Percentiles rank a stretch among this genome's conserved stretches.
phyloP scores from a whole-genome alignment of 73 alveolate species.

The Tetrahymena thermophila region DNA sequence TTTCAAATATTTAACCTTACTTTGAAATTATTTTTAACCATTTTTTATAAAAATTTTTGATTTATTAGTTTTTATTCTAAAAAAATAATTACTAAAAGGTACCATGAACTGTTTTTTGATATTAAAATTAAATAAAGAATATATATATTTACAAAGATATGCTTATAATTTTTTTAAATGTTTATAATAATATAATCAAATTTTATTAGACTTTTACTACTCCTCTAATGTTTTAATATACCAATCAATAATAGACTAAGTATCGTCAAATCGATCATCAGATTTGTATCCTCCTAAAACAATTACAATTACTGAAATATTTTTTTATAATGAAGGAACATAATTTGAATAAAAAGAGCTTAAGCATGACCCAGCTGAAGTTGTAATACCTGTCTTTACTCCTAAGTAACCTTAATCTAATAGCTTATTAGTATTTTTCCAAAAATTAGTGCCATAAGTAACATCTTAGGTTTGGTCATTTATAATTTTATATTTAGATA shows the following conservation, averaged over 20 bases:
- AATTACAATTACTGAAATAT: neutral
- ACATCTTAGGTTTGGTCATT: constrained; percentile 20
- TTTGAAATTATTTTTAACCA: too few relatives aligned
- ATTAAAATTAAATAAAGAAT: too few relatives aligned
- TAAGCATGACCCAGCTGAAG: constrained; percentile 59
- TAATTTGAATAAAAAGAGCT: constrained; percentile 27
- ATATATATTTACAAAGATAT: neutral
- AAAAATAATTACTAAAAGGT: too few relatives aligned
- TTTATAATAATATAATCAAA: neutral
- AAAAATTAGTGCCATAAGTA: constrained; percentile 51
- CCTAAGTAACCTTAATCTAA: constrained; percentile 50
- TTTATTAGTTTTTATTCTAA: too few relatives aligned
- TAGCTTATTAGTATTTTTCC: constrained; percentile 61
- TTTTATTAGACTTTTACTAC: neutral
- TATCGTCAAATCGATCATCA: neutral
- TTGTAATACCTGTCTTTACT: constrained; percentile 63
- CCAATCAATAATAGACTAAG: neutral
- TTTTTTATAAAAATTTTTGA: too few relatives aligned
- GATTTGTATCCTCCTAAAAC: neutral
- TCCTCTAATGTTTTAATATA: neutral
- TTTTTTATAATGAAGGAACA: neutral
- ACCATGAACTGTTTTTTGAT: too few relatives aligned
- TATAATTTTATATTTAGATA: constrained; percentile 12
- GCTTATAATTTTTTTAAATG: too few relatives aligned
- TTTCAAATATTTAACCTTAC: too few relatives aligned